These are phyloP conservation scores for Rhamnella rubrinervis DNA, from an alignment of 331 rosid species.

Conservation along the genomic window DNA sequence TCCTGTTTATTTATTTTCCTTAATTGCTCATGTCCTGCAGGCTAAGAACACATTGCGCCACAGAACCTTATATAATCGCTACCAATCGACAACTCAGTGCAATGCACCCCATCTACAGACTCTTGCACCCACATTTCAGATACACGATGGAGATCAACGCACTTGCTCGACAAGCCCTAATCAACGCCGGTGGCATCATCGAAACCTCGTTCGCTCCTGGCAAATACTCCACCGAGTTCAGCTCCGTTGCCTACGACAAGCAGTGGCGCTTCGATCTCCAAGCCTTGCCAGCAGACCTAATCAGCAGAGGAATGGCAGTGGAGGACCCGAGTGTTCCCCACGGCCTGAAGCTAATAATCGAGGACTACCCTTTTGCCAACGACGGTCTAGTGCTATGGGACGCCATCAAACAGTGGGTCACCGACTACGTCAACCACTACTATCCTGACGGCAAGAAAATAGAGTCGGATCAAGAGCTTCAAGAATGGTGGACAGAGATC, in stretches of 20 bases:
- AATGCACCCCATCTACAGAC: conserved; percentile 78
- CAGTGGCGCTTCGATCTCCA: conserved; percentile 78
- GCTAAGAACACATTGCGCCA: conserved; percentile 71
- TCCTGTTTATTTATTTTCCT: no score
- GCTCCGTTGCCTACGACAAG: conserved; percentile 62
- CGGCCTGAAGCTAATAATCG: conserved; percentile 57
- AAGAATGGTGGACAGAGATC: conserved; percentile 79
- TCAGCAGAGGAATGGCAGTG: conserved; percentile 64
- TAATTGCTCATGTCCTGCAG: conserved; percentile 26
- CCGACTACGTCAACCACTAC: conserved; percentile 52
- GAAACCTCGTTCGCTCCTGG: conserved; percentile 55
- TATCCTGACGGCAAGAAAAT: conserved; percentile 27
- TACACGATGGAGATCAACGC: conserved; percentile 93
- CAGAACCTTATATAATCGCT: conserved; percentile 80
- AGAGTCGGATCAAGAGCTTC: conserved; percentile 51
- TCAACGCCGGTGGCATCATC: conserved; percentile 63
- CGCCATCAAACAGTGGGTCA: conserved; percentile 52
- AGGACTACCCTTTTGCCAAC: conserved; percentile 73
- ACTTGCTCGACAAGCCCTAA: conserved; percentile 61
- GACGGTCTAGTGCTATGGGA: conserved; percentile 76
- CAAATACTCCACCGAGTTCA: conserved; percentile 49
- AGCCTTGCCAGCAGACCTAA: conserved; percentile 77
- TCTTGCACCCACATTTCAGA: conserved; percentile 79
- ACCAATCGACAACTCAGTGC: conserved; percentile 67
- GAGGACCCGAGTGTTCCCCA: conserved; percentile 60